These are phyloP conservation scores for Thalia dealbata DNA, from an alignment of 176 grass and related monocot genomes.

Conservation along the genomic window DNA sequence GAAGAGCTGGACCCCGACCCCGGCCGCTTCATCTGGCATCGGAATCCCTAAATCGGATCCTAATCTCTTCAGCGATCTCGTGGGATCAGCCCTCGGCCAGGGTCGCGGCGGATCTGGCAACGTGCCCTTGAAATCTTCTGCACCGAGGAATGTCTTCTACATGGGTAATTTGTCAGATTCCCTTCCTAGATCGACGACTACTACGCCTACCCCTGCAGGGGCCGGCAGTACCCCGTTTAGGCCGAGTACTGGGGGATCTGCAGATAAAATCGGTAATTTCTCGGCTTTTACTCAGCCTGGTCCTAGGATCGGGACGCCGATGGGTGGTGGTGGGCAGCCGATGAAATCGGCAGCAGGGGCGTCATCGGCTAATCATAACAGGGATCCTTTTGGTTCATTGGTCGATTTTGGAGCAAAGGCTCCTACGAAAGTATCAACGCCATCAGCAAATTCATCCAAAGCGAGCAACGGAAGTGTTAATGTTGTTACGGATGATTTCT, in stretches of 20 bases:
- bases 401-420: conserved; percentile 51
- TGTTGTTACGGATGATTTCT: conserved; percentile 12
- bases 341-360: conserved; percentile 42
- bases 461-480: background rate
- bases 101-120: conserved; percentile 29
- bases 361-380: conserved; percentile 41
- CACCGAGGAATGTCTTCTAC: conserved; percentile 40
- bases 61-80: conserved; percentile 82
- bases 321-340: conserved; percentile 17
- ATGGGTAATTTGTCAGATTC: conserved; percentile 70
- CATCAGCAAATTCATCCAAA: conserved; percentile 28
- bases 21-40: conserved; percentile 26
- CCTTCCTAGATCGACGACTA: conserved; percentile 47
- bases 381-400: conserved; percentile 79
- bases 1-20: conserved; percentile 62
- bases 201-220: background rate
- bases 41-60: conserved; percentile 62
- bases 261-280: conserved; percentile 3
- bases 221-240: conserved; percentile 22
- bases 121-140: conserved; percentile 63
- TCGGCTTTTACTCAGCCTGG: conserved; percentile 8
- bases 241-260: conserved; percentile 28
- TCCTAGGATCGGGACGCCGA: conserved; percentile 6
- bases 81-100: conserved; percentile 65
- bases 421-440: conserved; percentile 27